Base-by-base conservation (phyloP, 148 eudicot species). In the Persicaria tinctoria region DNA sequence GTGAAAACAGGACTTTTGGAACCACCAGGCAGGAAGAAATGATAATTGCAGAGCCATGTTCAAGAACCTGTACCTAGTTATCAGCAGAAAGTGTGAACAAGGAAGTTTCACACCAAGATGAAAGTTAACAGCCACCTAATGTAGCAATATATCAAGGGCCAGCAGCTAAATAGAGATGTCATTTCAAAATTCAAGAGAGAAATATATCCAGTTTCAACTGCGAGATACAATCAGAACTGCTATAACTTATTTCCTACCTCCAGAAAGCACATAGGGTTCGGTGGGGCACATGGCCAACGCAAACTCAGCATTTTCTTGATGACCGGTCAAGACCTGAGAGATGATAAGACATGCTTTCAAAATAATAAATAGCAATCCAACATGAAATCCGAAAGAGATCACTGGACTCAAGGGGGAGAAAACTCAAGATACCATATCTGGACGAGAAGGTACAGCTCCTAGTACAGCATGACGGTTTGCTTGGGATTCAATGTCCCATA, bases 261-360 rank as follows among this genome's bases (percentile, higher is more conserved):
- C 97, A 83, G 97, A 92, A 57, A 92, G 99, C 74, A 95, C 99
- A 83, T 84, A 88, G 63, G 97, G 97, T 78, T 92, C 97, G 54
- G 86, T 83, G 32, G 87, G 96, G 82, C 93, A 90, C 93, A 89
- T 90, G 17, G 92, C 93, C 77, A 95, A 93, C 56, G 99, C 99
- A 88, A 85, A 95, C 84, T 95, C 99, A 1, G 97, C 99, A 82
- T 95, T 92, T 77, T 95, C 99, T 77, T 87, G 82, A 81, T 95
- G 99, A 50, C 99, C 96, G 38, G 93, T 85, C 85, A 95, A 80
- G 51, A 95, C 84, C 99, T 95, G 76, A 72, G 79, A 75, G 70
- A 70, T 49, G 44, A 73, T 44, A 66, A 17, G 8, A 66, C 17
- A 66, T 66, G 73, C 51, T 38, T 18, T 13, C 14, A 47, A 66